These are phyloP conservation scores for Ustilago tritici DNA, from an alignment of 1,284 basidiomycete species.

Conservation along the genomic window DNA sequence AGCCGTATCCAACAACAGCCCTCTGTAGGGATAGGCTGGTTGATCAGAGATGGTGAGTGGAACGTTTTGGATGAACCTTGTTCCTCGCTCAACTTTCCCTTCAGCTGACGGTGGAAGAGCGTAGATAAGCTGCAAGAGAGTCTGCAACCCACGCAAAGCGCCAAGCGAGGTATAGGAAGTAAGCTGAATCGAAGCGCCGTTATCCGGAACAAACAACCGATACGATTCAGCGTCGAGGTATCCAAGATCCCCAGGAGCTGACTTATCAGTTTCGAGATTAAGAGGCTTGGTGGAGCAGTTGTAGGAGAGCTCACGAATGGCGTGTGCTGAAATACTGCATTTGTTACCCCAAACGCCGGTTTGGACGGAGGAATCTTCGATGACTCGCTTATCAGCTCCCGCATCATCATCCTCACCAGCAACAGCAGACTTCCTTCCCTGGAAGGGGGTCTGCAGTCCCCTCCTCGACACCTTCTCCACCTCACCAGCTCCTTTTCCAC, in stretches of 20 bases:
- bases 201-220: slow-evolving; percentile 75
- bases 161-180: slow-evolving; percentile 81
- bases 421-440: slow-evolving; percentile 8
- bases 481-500: background rate
- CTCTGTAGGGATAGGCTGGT: slow-evolving; percentile 73
- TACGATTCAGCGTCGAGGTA: slow-evolving; percentile 75
- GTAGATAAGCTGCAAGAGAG: slow-evolving; percentile 79
- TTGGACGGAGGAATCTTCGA: background rate
- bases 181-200: slow-evolving; percentile 76
- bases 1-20: slow-evolving; percentile 84
- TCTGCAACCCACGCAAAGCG: slow-evolving; percentile 82
- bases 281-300: slow-evolving; percentile 13
- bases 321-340: slow-evolving; percentile 28
- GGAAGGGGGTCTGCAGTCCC: slow-evolving; percentile 17
- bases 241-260: slow-evolving; percentile 27
- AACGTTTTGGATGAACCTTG: slow-evolving; percentile 72
- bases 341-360: slow-evolving; percentile 19
- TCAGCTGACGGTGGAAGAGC: slow-evolving; percentile 68
- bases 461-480: background rate
- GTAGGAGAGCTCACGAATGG: slow-evolving; percentile 26
- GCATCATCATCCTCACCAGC: background rate
- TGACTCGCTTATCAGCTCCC: background rate
- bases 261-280: slow-evolving; percentile 28
- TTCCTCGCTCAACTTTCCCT: background rate
- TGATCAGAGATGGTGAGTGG: slow-evolving; percentile 71